Evolutionary conservation across 2,329 filamentous ascomycete genomes (phyloP), one percentile per base, ranked within the genome.

Genomic region (Phaeoacremonium minimum): DNA sequence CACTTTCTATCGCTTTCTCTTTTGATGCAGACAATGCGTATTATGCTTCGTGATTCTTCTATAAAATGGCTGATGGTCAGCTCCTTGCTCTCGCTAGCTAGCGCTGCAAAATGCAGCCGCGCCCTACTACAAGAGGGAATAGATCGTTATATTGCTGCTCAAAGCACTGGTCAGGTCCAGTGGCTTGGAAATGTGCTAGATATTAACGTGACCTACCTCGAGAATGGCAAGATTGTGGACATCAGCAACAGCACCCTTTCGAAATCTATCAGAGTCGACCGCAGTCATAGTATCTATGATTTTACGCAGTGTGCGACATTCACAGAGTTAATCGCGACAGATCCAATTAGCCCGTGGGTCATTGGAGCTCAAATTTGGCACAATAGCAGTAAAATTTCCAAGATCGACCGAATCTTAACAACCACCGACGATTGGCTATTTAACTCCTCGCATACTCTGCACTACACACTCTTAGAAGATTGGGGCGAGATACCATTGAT

Each of bases 381-480:
- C 42, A 32, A 35, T 32, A 28, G 28, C 11, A 36, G 33, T 14
- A 18, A 20, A 6, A 38, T 22, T 19, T 28, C 36, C 37, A 43
- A 50, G 14, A 52, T 60, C 40, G 57, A 61, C 46, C 43, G 50
- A 8, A 49, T 55, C 28, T 53, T 54, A n/a, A 53, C 56, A 6
- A 51, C 53, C 3, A 52, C 53, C 2, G 51, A 51, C 6, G 46
- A 47, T 9, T 60, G 56, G 56, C 48, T 59, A 14, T 61, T 61
- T 50, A 51, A 61, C 48, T 50, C 54, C 11, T 42, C 44, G 14
- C 46, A 48, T 18, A 60, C 56, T 18, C 47, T 60, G 3, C 45
- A 48, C 32, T 55, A 52, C 46, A 52, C 49, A 1, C 32, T 41
- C 18, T 40, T 46, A 31, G 56, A 61, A 44, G 51, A 46, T 37